Evolutionary conservation across 129 eudicot species (phyloP).

Genomic region (Flaveria linearis): DNA sequence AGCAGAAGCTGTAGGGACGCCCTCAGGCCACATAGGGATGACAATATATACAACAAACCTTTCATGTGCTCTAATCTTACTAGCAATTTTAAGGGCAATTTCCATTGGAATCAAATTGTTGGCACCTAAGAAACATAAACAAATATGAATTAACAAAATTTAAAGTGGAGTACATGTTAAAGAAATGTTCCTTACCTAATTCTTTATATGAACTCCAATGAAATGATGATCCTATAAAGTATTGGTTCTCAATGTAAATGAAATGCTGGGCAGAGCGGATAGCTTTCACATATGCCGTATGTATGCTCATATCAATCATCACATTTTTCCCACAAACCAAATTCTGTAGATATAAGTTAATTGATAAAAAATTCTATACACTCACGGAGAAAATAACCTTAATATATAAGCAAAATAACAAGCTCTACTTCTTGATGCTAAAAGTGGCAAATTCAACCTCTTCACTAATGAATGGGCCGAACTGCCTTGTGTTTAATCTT

Average conservation of each 20-base stretch:
- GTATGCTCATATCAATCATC: constrained; percentile 93
- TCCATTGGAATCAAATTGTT: constrained; percentile 91
- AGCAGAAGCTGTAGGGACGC: constrained; percentile 79
- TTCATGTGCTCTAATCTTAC: constrained; percentile 74
- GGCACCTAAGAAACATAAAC: constrained; percentile 60
- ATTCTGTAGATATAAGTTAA: constrained; percentile 46
- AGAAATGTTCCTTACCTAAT: constrained; percentile 45
- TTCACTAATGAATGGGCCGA: neutral
- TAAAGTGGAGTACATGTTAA: neutral
- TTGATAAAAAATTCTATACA: neutral
- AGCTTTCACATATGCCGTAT: constrained; percentile 81
- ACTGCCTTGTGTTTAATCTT: neutral
- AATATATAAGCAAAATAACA: neutral
- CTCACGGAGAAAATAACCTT: neutral
- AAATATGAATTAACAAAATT: constrained; percentile 11
- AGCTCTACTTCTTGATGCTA: constrained; percentile 5
- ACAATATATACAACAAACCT: constrained; percentile 85
- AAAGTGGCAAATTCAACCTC: neutral
- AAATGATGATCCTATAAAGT: constrained; percentile 83
- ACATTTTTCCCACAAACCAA: constrained; percentile 85
- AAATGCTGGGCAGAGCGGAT: constrained; percentile 89
- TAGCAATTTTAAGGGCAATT: constrained; percentile 77
- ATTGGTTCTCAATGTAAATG: constrained; percentile 85
- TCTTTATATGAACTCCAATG: constrained; percentile 74
- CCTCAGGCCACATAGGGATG: constrained; percentile 99